Conservation (phyloP, 257 asterid genomes). For the Buddleja alternifolia region DNA sequence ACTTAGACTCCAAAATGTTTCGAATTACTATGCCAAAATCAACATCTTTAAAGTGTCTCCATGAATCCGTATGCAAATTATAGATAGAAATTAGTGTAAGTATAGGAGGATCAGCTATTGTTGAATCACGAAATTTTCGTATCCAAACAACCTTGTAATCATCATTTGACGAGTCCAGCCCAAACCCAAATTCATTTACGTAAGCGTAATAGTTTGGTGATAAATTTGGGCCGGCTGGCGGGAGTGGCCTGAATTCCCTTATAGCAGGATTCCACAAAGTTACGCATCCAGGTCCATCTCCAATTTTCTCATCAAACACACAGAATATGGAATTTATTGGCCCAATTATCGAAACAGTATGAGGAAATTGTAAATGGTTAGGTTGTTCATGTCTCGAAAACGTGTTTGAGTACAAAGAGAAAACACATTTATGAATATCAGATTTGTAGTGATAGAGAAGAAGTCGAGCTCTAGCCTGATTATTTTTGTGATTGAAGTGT, state of each 20-base stretch:
- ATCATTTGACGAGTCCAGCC: neutral
- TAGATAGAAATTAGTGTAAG: neutral
- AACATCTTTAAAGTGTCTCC: neutral
- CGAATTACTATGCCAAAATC: neutral
- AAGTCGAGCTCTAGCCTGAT: neutral
- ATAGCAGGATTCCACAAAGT: neutral
- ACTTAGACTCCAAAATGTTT: neutral
- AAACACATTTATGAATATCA: neutral
- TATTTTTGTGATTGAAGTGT: neutral
- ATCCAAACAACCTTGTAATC: conserved; percentile 10
- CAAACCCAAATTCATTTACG: neutral
- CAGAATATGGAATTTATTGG: conserved; percentile 6
- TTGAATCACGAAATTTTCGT: neutral
- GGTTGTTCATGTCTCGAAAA: neutral
- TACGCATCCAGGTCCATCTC: neutral
- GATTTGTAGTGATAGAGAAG: neutral
- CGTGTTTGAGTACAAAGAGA: neutral
- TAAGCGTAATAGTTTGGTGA: neutral
- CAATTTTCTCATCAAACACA: neutral
- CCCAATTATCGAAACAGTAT: neutral
- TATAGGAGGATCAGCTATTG: neutral
- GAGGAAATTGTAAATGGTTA: neutral
- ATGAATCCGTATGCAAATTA: neutral
- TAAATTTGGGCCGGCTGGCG: neutral
- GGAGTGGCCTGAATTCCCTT: neutral